phyloP scores from a whole-genome alignment of 2,329 filamentous ascomycete species.

The Penicillium sp. region DNA sequence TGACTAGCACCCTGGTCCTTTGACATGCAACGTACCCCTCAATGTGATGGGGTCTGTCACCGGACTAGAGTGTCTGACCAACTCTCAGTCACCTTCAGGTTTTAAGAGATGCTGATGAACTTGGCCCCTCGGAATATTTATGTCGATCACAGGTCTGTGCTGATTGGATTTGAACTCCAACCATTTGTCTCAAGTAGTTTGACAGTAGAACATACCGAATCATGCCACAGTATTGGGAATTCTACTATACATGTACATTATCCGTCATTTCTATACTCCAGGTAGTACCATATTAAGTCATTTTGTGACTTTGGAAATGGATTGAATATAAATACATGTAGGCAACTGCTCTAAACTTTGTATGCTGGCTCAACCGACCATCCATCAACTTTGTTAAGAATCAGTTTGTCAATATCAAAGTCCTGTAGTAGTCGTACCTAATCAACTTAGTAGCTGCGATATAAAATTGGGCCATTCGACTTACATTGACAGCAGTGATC shows the following conservation, averaged over 20 bases:
- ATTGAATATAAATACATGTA: no score
- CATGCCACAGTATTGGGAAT: neutral
- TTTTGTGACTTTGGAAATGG: no score
- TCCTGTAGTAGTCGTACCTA: neutral
- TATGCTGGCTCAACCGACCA: neutral
- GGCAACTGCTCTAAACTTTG: neutral
- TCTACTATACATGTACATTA: no score
- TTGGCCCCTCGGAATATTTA: neutral
- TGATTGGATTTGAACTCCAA: neutral
- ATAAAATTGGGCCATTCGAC: neutral
- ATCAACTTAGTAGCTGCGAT: neutral
- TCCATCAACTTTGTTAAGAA: neutral
- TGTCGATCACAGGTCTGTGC: neutral
- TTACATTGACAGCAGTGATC: neutral
- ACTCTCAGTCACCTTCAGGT: no score
- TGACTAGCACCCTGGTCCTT: neutral
- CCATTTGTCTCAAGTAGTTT: neutral
- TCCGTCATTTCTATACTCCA: neutral
- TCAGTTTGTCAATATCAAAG: neutral
- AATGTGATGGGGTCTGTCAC: neutral
- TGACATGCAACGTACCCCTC: conserved; percentile 10
- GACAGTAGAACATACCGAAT: neutral
- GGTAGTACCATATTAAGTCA: neutral
- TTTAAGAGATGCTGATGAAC: no score
- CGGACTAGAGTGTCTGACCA: neutral